Base-by-base conservation (phyloP, 2,329 filamentous ascomycete genomes). In the Aspergillus tubingensis region DNA sequence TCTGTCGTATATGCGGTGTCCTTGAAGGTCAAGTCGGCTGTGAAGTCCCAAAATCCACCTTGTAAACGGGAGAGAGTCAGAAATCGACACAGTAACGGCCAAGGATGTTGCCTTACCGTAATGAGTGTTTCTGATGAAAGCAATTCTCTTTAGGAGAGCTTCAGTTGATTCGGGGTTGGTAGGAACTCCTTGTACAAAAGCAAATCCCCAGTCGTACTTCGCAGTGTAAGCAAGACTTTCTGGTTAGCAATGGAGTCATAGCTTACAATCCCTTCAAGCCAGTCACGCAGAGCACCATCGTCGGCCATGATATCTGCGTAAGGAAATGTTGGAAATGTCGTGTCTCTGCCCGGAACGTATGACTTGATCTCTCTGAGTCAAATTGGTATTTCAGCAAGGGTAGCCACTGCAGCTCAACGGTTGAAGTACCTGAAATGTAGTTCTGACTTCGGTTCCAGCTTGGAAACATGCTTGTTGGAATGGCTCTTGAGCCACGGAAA, bases 1-100 rank as follows among this genome's bases (percentile, higher is more conserved):
- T 95, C 83, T 68, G 90, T 92, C 1, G 94, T 97, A 79, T 98
- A 99, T 3, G 92, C 92, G 1, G 91, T 96, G 71, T 96, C 92
- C 65, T 93, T 93, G 71, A 89, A 89, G 27, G 91, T 89, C 23
- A 97, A 84, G 75, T 97, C 91, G 5, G 93, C 90, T 0, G 91
- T 91, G 75, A 98, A 98, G 76, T 97, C 94, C 80, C 88, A 91
- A 76, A 91, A 91, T 27, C 84, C 88, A 63, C 87, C 83, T 67
- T 57, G 21, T n/a, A 36, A 21, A 58, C 25, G 57, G 58, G 13
- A 62, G 17, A 60, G n/a, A 11, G 47, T 50, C 23, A 58, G 27
- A 10, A 21, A 10, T 13, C 2, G 1, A 8, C 8, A 38, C 11
- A 7, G 11, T 17, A 19, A 49, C 36, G 15, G 1, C 11, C n/a